These are phyloP conservation scores for Lentinula sp. DNA, from an alignment of 768 basidiomycete genomes.

Conservation along the genomic window DNA sequence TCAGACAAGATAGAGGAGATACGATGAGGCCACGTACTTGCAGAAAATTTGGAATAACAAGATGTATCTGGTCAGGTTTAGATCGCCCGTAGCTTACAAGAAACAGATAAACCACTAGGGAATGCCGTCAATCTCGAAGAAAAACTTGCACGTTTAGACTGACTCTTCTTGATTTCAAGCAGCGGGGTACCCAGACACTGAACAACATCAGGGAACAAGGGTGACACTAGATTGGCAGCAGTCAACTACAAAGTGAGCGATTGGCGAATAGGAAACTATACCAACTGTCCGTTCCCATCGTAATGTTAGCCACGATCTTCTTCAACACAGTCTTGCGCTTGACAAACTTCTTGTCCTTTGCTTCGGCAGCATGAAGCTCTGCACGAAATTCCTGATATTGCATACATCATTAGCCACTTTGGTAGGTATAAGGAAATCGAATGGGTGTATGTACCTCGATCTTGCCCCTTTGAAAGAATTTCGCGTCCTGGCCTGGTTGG, in stretches of 20 bases:
- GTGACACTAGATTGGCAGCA: slow-evolving; percentile 61
- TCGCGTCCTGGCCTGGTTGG: slow-evolving; percentile 79
- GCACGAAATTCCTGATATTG: slow-evolving; percentile 73
- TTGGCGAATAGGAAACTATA: slow-evolving; percentile 22
- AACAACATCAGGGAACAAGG: slow-evolving; percentile 91
- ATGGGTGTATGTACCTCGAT: slow-evolving; percentile 58
- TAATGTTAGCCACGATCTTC: slow-evolving; percentile 98
- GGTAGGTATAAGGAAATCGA: neutral
- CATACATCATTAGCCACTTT: neutral
- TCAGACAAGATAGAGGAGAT: neutral
- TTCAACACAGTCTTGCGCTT: slow-evolving; percentile 94
- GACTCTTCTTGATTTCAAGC: slow-evolving; percentile 98
- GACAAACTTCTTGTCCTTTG: slow-evolving; percentile 94
- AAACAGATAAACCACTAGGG: slow-evolving; percentile 92
- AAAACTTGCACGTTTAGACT: slow-evolving; percentile 18
- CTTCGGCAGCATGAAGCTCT: slow-evolving; percentile 85
- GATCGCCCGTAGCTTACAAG: slow-evolving; percentile 94
- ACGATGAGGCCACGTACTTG: slow-evolving; percentile 45
- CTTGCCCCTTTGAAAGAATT: slow-evolving; percentile 89
- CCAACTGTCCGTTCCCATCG: slow-evolving; percentile 99
- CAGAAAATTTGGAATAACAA: slow-evolving; percentile 87
- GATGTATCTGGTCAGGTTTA: slow-evolving; percentile 88
- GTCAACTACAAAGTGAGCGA: slow-evolving; percentile 13
- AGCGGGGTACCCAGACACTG: slow-evolving; percentile 93
- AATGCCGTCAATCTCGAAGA: neutral